phyloP scores from a whole-genome alignment of 1,139 yeast genomes.

The Saccharomyces hybrid region DNA sequence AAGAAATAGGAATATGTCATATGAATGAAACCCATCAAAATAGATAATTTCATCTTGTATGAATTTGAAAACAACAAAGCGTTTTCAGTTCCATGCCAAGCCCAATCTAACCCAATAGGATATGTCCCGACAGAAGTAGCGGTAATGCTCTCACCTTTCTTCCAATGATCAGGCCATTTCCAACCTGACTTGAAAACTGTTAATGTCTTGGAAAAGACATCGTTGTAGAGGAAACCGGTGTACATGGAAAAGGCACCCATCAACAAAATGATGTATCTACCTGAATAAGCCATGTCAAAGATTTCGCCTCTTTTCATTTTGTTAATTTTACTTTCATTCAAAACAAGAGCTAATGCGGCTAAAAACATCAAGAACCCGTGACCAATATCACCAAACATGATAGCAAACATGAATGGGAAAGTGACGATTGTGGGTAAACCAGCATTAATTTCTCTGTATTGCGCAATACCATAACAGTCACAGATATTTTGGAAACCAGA shows the following conservation, averaged over 20 bases:
- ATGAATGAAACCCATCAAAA: conserved; percentile 88
- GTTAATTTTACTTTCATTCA: conserved; percentile 59
- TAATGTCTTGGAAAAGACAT: conserved; percentile 84
- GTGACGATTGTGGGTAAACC: conserved; percentile 92
- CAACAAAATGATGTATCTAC: conserved; percentile 77
- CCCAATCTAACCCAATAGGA: conserved; percentile 82
- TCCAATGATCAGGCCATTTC: conserved; percentile 77
- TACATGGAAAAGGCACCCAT: conserved; percentile 94
- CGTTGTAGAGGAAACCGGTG: conserved; percentile 90
- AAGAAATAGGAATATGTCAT: conserved; percentile 87
- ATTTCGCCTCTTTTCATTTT: conserved; percentile 79
- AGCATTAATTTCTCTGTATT: conserved; percentile 92
- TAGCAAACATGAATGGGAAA: conserved; percentile 97
- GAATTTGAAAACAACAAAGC: conserved; percentile 84
- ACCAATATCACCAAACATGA: conserved; percentile 98
- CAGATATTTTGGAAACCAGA: conserved; percentile 85
- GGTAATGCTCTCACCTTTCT: conserved; percentile 51
- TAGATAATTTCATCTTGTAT: conserved; percentile 91
- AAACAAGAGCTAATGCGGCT: conserved; percentile 63
- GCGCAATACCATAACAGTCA: conserved; percentile 91
- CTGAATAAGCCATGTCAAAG: conserved; percentile 91
- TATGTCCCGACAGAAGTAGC: conserved; percentile 66
- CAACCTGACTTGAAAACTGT: conserved; percentile 81
- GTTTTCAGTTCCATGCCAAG: conserved; percentile 97
- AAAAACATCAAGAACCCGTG: conserved; percentile 78